phyloP scores from a whole-genome alignment of 257 asterid genomes.

The Nicotiana benthamiana region DNA sequence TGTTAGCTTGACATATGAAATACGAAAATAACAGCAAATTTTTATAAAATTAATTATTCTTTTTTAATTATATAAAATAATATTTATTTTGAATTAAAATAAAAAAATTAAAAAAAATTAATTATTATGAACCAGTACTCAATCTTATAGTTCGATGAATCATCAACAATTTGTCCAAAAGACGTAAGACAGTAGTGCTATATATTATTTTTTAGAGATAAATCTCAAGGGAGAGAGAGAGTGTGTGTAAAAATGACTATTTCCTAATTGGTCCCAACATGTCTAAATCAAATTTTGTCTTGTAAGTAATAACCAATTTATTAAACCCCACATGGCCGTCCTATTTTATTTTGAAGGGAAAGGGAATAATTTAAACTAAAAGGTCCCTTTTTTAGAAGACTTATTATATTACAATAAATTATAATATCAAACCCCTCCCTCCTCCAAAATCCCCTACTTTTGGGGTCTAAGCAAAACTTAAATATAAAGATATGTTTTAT shows the following conservation, averaged over 20 bases:
- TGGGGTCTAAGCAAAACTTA: neutral
- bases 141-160: neutral
- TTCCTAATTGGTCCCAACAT: neutral
- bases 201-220: neutral
- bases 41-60: too few relatives aligned
- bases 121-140: too few relatives aligned
- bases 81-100: too few relatives aligned
- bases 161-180: neutral
- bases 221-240: neutral
- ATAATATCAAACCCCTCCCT: neutral
- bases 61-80: too few relatives aligned
- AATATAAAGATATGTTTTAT: neutral
- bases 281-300: neutral
- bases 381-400: constrained; percentile 8
- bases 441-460: neutral
- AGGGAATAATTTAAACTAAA: constrained; percentile 11
- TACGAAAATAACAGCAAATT: too few relatives aligned
- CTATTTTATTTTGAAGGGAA: neutral
- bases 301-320: neutral
- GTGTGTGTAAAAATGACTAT: neutral
- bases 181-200: neutral
- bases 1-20: too few relatives aligned
- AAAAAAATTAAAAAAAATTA: too few relatives aligned
- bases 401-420: neutral
- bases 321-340: constrained; percentile 20